Base-by-base conservation (phyloP, 2,329 filamentous ascomycete genomes). In the Fusarium sp. region DNA sequence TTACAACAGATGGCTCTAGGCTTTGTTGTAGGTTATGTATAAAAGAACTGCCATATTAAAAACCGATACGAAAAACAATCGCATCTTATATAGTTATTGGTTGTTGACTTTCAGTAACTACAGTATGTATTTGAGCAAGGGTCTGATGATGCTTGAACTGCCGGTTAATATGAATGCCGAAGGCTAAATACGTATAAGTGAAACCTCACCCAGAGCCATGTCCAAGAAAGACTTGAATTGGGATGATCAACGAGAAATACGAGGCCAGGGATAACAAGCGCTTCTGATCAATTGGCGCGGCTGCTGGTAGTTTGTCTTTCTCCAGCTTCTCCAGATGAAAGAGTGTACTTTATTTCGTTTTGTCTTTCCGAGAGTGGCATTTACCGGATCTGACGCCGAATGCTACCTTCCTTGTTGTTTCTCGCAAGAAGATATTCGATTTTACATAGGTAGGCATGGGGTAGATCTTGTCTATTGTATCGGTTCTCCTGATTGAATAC, bases 111-210 rank as follows among this genome's bases (percentile, higher is more conserved):
- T 17, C 3, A 21, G n/a, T 17, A n/a, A 30, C 17, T 14, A n/a
- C n/a, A n/a, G n/a, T n/a, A 17, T 21, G 7, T 39, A 11, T 28
- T 47, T 30, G 7, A 14, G 32, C 4, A 21, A 30, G 42, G 42
- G 24, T 36, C 48, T 55, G 17, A 21, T 7, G 10, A 40, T 45
- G 20, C 26, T 32, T 39, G 24, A 55, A 44, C 34, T 54, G 20
- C 47, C 58, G 47, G 58, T 44, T 61, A 61, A 61, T 61, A 54
- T 60, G 45, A 39, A 38, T 21, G 45, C 40, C 21, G 21, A 30
- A 61, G 58, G 58, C n/a, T 62, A 62, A 62, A 62, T 17, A 46
- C 40, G 42, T 62, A 30, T 55, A 62, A 54, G 40, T 61, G 46
- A 45, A 34, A 61, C 56, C 5, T 23, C 17, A 17, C 43, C 23